Base-by-base conservation (phyloP, 106 monocot genomes). In the Cymbidium sinense region DNA sequence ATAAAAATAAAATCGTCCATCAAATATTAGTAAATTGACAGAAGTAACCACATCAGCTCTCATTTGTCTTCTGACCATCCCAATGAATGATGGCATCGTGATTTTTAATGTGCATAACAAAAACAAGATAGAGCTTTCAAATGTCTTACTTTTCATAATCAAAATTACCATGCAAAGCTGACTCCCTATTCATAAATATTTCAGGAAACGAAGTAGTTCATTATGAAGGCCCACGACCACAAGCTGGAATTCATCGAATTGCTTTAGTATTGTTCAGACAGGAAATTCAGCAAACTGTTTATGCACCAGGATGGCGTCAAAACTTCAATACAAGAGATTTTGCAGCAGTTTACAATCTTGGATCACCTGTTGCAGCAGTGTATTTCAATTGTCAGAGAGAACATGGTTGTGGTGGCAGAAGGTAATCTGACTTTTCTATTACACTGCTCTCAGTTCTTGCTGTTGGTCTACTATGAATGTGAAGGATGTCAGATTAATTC, bases 301-400 rank as follows among this genome's bases (percentile, higher is more conserved):
- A 81, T 73, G 85, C 81, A 70, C 85, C 81, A n/a, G 80, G 80
- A 39, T 80, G 80, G 80, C 73, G 80, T 55, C 80, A 73, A 74
- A 80, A 80, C 52, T 69, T 78, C 67, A 69, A 81, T 31, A 85
- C 85, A 27, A 78, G 75, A 29, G 85, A 85, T 74, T 85, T 85
- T 79, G 81, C 85, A 75, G 81, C 77, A 33, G 37, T 81, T 69
- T 78, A 85, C 64, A 77, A 81, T 30, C 85, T 85, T 78, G 85
- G 85, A 17, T n/a, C 11, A 6, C 85, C 85, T 18, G 81, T 67
- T n/a, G 77, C 85, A 54, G 77, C 78, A 5, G 30, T 85, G 36
- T 85, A 78, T 54, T 85, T 81, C 75, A 85, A 85, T 70, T 85
- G 85, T 29, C 85, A 85, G 52, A 81, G 85, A 54, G 81, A 77